phyloP scores from a whole-genome alignment of 225 moss, liverwort and hornwort genomes.

The Bryum argenteum region DNA sequence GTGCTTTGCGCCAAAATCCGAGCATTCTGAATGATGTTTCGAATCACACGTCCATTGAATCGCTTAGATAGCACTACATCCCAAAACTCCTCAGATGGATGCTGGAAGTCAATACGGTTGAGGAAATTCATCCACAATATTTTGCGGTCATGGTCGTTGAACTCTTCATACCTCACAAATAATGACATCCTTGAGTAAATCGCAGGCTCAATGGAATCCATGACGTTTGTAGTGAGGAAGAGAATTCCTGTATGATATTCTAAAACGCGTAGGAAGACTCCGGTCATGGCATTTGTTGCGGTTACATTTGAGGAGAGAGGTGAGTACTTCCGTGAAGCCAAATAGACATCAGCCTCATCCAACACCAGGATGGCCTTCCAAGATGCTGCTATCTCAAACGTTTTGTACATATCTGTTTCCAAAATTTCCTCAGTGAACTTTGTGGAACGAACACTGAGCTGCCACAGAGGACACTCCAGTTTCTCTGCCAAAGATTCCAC shows the following conservation, averaged over 20 bases:
- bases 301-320: neutral
- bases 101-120: neutral
- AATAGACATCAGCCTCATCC: conserved; percentile 38
- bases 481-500: conserved; percentile 66
- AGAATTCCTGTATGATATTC: conserved; percentile 51
- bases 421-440: neutral
- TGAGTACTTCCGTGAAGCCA: conserved; percentile 22
- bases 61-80: neutral
- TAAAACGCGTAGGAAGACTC: conserved; percentile 39
- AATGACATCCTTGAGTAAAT: conserved; percentile 49
- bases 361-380: conserved; percentile 36
- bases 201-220: conserved; percentile 29
- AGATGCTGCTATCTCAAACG: conserved; percentile 32
- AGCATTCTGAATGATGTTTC: conserved; percentile 39
- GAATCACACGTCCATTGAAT: conserved; percentile 47
- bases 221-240: conserved; percentile 46
- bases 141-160: neutral
- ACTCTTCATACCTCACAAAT: conserved; percentile 26
- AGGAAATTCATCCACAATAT: conserved; percentile 41
- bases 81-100: conserved; percentile 17
- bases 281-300: conserved; percentile 10
- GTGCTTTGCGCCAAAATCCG: conserved; percentile 11
- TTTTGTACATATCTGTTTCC: conserved; percentile 16
- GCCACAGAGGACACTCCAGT: conserved; percentile 49
- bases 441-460: conserved; percentile 33